Evolutionary conservation across 2,329 filamentous ascomycete genomes (phyloP).

Genomic region (Emmonsiellopsis sp.): DNA sequence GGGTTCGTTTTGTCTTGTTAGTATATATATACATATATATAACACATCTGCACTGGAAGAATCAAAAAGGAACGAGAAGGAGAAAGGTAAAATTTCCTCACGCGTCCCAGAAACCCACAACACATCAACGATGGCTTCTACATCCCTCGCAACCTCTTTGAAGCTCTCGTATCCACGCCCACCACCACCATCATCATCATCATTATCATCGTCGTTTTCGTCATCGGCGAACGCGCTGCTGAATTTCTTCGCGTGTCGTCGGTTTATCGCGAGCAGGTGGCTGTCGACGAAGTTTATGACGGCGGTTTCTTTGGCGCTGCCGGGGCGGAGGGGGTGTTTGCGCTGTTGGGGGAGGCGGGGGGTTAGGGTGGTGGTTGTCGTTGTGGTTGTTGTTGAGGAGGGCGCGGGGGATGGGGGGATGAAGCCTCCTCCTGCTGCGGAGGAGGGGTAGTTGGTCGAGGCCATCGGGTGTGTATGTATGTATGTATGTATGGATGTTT

Average conservation of each 20-base stretch:
- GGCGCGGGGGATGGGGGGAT: constrained; percentile 38
- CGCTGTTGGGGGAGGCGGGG: constrained; percentile 43
- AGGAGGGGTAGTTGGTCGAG: constrained; percentile 2
- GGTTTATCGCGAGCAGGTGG: constrained; percentile 41
- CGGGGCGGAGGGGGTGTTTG: constrained; percentile 42
- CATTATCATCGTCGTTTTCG: constrained; percentile 16
- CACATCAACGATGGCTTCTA: constrained; percentile 66
- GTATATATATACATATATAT: too few relatives aligned
- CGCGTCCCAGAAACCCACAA: constrained; percentile 83
- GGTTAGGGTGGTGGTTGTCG: constrained; percentile 26
- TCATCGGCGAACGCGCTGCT: constrained; percentile 11
- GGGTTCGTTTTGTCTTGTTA: neutral
- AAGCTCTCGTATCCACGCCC: constrained; percentile 52
- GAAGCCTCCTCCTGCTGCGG: constrained; percentile 25
- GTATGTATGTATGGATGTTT: too few relatives aligned
- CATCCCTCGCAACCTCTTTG: constrained; percentile 60
- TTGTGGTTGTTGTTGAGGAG: constrained; percentile 37
- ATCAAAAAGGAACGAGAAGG: too few relatives aligned
- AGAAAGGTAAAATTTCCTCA: constrained; percentile 36
- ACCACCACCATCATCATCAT: constrained; percentile 26
- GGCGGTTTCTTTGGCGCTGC: constrained; percentile 48
- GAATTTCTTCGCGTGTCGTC: constrained; percentile 45
- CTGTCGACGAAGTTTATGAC: constrained; percentile 50
- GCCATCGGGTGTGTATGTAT: constrained; percentile 9
- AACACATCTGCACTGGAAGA: neutral